phyloP scores from a whole-genome alignment of 768 basidiomycete species.

The Lactarius hatsudake region DNA sequence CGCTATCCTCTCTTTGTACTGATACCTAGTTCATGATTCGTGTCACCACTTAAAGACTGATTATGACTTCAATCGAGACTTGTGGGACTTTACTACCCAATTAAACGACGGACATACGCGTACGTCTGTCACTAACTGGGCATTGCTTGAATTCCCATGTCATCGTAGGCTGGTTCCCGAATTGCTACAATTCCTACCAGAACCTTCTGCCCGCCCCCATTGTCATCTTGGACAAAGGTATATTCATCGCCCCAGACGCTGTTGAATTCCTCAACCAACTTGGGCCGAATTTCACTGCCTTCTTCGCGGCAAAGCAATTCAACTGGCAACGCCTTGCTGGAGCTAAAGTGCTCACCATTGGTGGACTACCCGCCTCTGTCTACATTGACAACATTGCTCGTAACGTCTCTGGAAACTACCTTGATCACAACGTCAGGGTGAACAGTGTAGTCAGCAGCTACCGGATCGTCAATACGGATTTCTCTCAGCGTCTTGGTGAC shows the following conservation, averaged over 20 bases:
- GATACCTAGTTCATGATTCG: background rate
- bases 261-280: constrained; percentile 49
- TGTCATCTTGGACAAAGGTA: constrained; percentile 30
- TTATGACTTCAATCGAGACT: constrained; percentile 59
- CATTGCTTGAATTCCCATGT: background rate
- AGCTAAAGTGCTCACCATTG: constrained; percentile 53
- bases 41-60: constrained; percentile 47
- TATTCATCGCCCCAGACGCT: constrained; percentile 55
- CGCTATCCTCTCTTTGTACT: background rate
- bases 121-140: constrained; percentile 29
- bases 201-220: constrained; percentile 57
- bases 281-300: constrained; percentile 44
- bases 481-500: constrained; percentile 57
- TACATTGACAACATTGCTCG: constrained; percentile 57
- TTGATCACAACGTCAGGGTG: constrained; percentile 61
- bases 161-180: constrained; percentile 50
- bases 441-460: constrained; percentile 64
- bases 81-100: constrained; percentile 53
- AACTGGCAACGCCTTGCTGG: constrained; percentile 62
- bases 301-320: constrained; percentile 45
- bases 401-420: constrained; percentile 60
- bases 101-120: constrained; percentile 68
- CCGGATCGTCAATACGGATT: constrained; percentile 39
- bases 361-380: constrained; percentile 49
- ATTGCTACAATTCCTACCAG: constrained; percentile 45